Conservation (phyloP, 805 yeast genomes). For the Cyberlindnera petersonii region DNA sequence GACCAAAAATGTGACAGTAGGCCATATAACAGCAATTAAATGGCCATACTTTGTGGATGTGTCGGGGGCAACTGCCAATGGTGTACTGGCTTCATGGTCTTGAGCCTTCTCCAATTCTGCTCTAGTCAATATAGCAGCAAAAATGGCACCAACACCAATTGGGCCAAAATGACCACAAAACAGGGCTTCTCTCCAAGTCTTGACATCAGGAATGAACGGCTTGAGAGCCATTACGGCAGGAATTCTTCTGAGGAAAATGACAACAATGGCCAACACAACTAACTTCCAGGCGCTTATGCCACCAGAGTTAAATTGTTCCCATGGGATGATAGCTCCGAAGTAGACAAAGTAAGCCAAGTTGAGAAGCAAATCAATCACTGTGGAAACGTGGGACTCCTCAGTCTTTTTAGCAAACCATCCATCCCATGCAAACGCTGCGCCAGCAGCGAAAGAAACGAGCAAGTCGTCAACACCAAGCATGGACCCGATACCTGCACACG, state of each 20-base stretch:
- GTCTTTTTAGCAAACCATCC: slow-evolving; percentile 83
- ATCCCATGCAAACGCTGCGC: slow-evolving; percentile 92
- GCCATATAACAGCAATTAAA: slow-evolving; percentile 60
- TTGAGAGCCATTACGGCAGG: slow-evolving; percentile 77
- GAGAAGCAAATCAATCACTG: slow-evolving; percentile 79
- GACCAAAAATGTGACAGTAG: slow-evolving; percentile 74
- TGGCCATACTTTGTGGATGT: slow-evolving; percentile 12
- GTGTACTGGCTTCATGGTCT: slow-evolving; percentile 50
- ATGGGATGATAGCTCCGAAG: slow-evolving; percentile 87
- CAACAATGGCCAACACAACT: slow-evolving; percentile 66
- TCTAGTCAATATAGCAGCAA: slow-evolving; percentile 73
- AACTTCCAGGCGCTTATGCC: slow-evolving; percentile 76
- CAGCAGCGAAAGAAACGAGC: slow-evolving; percentile 86
- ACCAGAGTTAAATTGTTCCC: slow-evolving; percentile 69
- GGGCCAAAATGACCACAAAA: slow-evolving; percentile 97
- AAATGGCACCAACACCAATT: slow-evolving; percentile 88
- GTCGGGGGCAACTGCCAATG: slow-evolving; percentile 46
- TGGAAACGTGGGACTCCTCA: slow-evolving; percentile 81
- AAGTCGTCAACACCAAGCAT: slow-evolving; percentile 86
- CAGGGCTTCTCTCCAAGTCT: slow-evolving; percentile 89
- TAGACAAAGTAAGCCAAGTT: slow-evolving; percentile 86
- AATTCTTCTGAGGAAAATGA: slow-evolving; percentile 71
- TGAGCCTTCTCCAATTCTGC: slow-evolving; percentile 56
- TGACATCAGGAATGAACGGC: slow-evolving; percentile 80
- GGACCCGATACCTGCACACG: slow-evolving; percentile 87